Conservation (phyloP, 192 early-diverging fungal genomes). For the Linnemannia exigua region DNA sequence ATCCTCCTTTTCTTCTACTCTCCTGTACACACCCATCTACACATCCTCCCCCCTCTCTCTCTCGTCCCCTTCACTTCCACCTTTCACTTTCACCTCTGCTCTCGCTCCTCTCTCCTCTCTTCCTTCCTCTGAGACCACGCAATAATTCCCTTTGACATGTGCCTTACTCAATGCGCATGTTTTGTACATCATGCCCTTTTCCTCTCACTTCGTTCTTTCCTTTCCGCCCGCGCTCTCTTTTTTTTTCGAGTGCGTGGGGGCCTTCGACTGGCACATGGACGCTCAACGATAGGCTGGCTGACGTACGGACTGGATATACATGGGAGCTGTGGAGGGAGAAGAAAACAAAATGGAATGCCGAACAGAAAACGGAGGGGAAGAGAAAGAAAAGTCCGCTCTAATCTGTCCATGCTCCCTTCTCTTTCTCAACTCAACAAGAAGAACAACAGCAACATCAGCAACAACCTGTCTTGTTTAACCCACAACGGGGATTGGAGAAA, state of each 20-base stretch:
- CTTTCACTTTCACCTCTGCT: neutral
- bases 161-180: neutral
- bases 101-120: neutral
- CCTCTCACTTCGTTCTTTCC: neutral
- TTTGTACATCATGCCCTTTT: neutral
- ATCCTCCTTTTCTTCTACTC: neutral
- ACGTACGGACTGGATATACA: neutral
- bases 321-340: constrained; percentile 2
- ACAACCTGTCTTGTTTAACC: neutral
- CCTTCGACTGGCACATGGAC: neutral
- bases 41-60: too few relatives aligned
- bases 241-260: constrained; percentile 8
- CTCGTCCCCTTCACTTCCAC: neutral
- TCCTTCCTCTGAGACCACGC: neutral
- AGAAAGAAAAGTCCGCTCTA: neutral
- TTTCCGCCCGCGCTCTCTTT: constrained; percentile 16
- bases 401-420: neutral
- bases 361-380: neutral
- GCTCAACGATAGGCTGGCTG: neutral
- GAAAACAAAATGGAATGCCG: neutral
- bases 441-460: too few relatives aligned
- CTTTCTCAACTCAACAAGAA: too few relatives aligned
- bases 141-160: constrained; percentile 1
- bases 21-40: neutral
- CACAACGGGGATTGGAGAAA: neutral